Percentiles rank a stretch among this genome's conserved stretches.
These are phyloP conservation scores for Scheffersomyces segobiensis DNA, from an alignment of 1,139 yeast genomes.

Conservation along the genomic window DNA sequence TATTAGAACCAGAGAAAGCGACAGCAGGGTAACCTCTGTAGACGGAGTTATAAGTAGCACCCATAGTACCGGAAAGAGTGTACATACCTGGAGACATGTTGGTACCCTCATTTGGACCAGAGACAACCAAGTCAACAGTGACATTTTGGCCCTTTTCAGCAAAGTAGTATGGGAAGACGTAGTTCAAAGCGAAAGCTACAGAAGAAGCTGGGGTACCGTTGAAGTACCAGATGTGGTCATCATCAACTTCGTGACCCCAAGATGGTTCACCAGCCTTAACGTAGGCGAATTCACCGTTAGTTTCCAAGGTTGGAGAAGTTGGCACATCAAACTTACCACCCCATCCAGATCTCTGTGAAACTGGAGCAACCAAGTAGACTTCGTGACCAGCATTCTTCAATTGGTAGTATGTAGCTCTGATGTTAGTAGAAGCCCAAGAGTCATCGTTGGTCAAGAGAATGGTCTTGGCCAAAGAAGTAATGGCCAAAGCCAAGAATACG, in stretches of 20 bases:
- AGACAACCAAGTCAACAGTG: constrained; percentile 43
- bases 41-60: constrained; percentile 45
- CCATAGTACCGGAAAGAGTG: constrained; percentile 48
- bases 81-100: constrained; percentile 42
- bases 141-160: constrained; percentile 21
- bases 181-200: constrained; percentile 44
- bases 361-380: constrained; percentile 59
- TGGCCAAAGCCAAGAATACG: constrained; percentile 11
- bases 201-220: constrained; percentile 50
- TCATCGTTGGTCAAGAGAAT: constrained; percentile 62
- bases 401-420: constrained; percentile 58
- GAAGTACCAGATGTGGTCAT: constrained; percentile 49
- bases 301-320: constrained; percentile 35
- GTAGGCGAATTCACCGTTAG: constrained; percentile 45
- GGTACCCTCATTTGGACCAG: constrained; percentile 51
- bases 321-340: constrained; percentile 57
- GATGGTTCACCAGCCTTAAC: constrained; percentile 45
- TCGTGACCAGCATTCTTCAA: constrained; percentile 56
- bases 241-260: constrained; percentile 48
- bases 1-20: constrained; percentile 47
- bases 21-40: constrained; percentile 45
- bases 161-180: constrained; percentile 41
- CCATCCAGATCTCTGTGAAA: constrained; percentile 58
- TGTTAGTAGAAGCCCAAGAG: constrained; percentile 59
- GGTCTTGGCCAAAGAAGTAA: constrained; percentile 35